phyloP scores from a whole-genome alignment of 78 protist species.

The slime mould (Dictyostelium discoideum) region DNA sequence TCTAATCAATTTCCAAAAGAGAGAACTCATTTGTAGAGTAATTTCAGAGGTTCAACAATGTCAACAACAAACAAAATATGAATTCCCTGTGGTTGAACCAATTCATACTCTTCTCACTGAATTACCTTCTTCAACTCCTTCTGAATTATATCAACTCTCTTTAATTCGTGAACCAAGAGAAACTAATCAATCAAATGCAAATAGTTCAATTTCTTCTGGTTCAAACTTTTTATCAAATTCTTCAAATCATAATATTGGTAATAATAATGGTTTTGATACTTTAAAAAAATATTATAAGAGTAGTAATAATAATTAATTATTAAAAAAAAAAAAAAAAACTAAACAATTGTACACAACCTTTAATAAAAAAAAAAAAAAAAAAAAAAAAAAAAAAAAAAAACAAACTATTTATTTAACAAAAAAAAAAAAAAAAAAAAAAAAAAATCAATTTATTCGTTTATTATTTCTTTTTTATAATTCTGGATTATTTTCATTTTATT shows the following conservation, averaged over 20 bases:
- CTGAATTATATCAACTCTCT: conserved; percentile 71
- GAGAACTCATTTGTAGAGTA: conserved; percentile 70
- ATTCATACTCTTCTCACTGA: conserved; percentile 79
- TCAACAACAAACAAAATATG: conserved; percentile 56
- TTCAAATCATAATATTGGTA: neutral
- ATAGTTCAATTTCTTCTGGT: conserved; percentile 4
- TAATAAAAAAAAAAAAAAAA: too few relatives aligned
- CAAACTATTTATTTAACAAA: neutral
- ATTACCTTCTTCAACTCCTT: conserved; percentile 63
- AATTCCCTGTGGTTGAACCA: conserved; percentile 84
- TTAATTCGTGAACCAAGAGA: conserved; percentile 72
- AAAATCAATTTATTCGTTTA: too few relatives aligned
- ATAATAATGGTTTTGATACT: conserved; percentile 23
- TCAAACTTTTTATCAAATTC: neutral
- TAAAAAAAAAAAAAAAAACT: neutral
- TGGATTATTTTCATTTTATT: too few relatives aligned
- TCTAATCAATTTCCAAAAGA: conserved; percentile 83
- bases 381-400: too few relatives aligned
- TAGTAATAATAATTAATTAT: neutral
- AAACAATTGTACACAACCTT: neutral
- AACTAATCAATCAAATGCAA: neutral
- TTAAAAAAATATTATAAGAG: conserved; percentile 8
- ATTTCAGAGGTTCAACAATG: conserved; percentile 61
- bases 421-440: neutral
- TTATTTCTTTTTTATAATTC: too few relatives aligned